Evolutionary conservation across 495 filamentous ascomycete species (phyloP).

Genomic region (Evansstolkia leycettana): DNA sequence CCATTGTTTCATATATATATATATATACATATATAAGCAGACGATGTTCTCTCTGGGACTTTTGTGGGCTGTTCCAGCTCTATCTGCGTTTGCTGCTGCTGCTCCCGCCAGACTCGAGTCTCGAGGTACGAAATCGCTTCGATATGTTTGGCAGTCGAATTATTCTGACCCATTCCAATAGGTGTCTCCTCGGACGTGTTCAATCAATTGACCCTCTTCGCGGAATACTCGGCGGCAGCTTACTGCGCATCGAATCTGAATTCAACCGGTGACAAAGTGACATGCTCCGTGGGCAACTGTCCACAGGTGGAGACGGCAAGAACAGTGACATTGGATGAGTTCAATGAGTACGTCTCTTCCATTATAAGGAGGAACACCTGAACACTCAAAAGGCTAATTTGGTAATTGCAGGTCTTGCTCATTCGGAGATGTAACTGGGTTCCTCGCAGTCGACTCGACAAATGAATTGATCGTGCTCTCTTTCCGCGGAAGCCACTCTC

Average conservation of each 20-base stretch:
- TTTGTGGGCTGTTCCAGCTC: slow-evolving; percentile 4
- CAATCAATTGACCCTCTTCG: slow-evolving; percentile 44
- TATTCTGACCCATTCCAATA: slow-evolving; percentile 1
- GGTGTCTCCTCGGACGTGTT: slow-evolving; percentile 19
- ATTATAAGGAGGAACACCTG: slow-evolving; percentile 18
- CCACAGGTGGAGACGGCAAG: slow-evolving; percentile 42
- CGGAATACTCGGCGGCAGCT: slow-evolving; percentile 57
- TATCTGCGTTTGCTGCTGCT: slow-evolving; percentile 12
- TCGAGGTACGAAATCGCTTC: slow-evolving; percentile 14
- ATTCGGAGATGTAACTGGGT: slow-evolving; percentile 53
- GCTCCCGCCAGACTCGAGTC: slow-evolving; percentile 12
- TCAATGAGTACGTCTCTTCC: slow-evolving; percentile 42
- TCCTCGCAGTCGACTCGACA: slow-evolving; percentile 52
- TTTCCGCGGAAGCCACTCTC: slow-evolving; percentile 51
- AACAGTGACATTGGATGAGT: slow-evolving; percentile 44
- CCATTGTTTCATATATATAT: too few relatives aligned
- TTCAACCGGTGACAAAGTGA: slow-evolving; percentile 31
- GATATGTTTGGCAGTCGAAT: too few relatives aligned
- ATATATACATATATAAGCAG: too few relatives aligned
- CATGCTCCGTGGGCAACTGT: slow-evolving; percentile 48
- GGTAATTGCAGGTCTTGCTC: neutral
- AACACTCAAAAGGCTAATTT: slow-evolving; percentile 21
- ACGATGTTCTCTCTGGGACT: too few relatives aligned
- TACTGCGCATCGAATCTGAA: slow-evolving; percentile 50
- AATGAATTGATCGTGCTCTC: slow-evolving; percentile 52